phyloP scores from a whole-genome alignment of 2,329 filamentous ascomycete species.

The Fusarium mangiferae region DNA sequence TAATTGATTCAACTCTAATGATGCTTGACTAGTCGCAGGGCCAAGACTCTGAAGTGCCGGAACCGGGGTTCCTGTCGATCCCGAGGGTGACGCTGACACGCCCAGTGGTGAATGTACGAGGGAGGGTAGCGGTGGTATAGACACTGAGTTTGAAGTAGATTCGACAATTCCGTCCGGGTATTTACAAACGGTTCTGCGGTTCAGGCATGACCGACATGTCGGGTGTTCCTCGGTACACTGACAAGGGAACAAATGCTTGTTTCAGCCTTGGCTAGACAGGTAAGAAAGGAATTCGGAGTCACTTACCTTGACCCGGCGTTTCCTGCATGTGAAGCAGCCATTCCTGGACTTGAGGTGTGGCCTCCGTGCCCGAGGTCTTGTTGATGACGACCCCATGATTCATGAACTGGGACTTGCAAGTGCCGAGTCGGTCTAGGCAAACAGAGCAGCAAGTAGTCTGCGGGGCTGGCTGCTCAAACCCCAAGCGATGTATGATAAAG shows the following conservation, averaged over 20 bases:
- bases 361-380: not conserved
- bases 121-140: fast-evolving
- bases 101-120: fast-evolving
- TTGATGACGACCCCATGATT: not conserved
- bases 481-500: not conserved
- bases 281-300: too few relatives aligned
- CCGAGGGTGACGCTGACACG: not conserved
- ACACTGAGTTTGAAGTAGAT: fast-evolving
- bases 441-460: fast-evolving
- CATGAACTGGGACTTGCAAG: too few relatives aligned
- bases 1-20: not conserved
- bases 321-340: not conserved
- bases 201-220: not conserved
- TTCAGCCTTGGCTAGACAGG: not conserved
- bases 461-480: not conserved
- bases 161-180: not conserved
- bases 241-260: too few relatives aligned
- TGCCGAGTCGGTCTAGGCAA: not conserved
- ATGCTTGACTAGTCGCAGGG: too few relatives aligned
- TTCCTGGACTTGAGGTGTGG: not conserved
- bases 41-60: not conserved
- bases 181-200: not conserved
- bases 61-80: fast-evolving
- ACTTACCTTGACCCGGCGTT: not conserved
- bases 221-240: not conserved